Conservation (phyloP, 1,284 basidiomycete species). For the Gomphus bonarii region DNA sequence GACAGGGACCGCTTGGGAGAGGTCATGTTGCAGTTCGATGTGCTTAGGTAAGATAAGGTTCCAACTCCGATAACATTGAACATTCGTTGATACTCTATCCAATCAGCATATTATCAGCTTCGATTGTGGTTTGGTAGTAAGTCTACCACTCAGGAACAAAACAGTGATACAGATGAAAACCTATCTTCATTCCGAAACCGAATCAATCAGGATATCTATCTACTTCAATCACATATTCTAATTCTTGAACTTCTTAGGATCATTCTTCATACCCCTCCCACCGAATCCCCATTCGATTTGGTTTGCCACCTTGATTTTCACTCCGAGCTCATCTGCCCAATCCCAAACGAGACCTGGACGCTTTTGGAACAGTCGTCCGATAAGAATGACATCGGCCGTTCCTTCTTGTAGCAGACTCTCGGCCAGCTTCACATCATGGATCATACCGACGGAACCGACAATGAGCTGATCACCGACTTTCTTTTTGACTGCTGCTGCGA, state of each 20-base stretch:
- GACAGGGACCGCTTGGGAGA: slow-evolving; percentile 10
- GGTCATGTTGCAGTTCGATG: slow-evolving; percentile 1
- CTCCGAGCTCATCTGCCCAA: slow-evolving; percentile 42
- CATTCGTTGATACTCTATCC: too few relatives aligned
- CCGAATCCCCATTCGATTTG: slow-evolving; percentile 44
- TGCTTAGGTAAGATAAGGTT: background rate
- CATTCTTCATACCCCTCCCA: slow-evolving; percentile 16
- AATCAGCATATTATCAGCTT: too few relatives aligned
- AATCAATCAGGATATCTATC: too few relatives aligned
- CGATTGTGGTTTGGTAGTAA: too few relatives aligned
- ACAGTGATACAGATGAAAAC: too few relatives aligned
- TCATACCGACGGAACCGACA: slow-evolving; percentile 52
- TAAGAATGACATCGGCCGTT: slow-evolving; percentile 46
- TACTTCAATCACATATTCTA: background rate
- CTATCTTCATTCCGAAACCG: too few relatives aligned
- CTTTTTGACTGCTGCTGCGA: slow-evolving; percentile 34
- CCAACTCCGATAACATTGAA: background rate
- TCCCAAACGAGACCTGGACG: slow-evolving; percentile 39
- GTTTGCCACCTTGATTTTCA: slow-evolving; percentile 31
- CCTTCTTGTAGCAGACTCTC: slow-evolving; percentile 49
- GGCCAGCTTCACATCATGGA: slow-evolving; percentile 46
- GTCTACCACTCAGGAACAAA: too few relatives aligned
- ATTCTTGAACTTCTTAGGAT: background rate
- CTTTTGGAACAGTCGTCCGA: slow-evolving; percentile 49
- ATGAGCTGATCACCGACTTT: slow-evolving; percentile 30